A percentile compares a stretch with the other conserved stretches of the same genome.
Evolutionary conservation across 768 basidiomycete species (phyloP).

Genomic region (Auricularia cornea): DNA sequence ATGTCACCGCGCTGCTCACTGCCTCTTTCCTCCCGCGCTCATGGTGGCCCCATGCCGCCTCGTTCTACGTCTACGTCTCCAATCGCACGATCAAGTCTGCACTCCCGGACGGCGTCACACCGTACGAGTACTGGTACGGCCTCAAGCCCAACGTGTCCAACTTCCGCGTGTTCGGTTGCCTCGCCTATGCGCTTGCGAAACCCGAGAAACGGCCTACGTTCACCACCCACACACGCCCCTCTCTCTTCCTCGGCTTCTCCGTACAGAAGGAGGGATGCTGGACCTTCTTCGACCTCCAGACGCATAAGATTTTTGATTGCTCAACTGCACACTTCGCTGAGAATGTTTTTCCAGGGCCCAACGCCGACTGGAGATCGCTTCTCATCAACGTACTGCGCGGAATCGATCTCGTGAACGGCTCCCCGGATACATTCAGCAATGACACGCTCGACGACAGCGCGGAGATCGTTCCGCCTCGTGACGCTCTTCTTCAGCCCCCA

Average conservation of each 20-base stretch:
- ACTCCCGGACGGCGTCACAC: slow-evolving; percentile 5
- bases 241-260: slow-evolving; percentile 33
- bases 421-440: background rate
- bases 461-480: background rate
- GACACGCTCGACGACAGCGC: background rate
- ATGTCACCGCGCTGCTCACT: background rate
- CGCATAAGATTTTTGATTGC: slow-evolving; percentile 21
- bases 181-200: slow-evolving; percentile 12
- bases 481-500: background rate
- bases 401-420: background rate
- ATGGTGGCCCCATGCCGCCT: background rate
- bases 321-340: slow-evolving; percentile 27
- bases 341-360: slow-evolving; percentile 14
- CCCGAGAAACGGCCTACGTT: slow-evolving; percentile 10
- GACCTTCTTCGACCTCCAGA: slow-evolving; percentile 26
- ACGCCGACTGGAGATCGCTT: background rate
- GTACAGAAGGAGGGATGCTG: slow-evolving; percentile 23
- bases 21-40: background rate
- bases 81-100: slow-evolving; percentile 8
- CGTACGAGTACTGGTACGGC: slow-evolving; percentile 12
- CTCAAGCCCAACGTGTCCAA: slow-evolving; percentile 10
- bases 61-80: slow-evolving; percentile 7
- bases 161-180: slow-evolving; percentile 15
- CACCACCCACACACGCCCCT: slow-evolving; percentile 22
- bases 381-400: background rate